phyloP scores from a whole-genome alignment of 371 early-diverging fungal species.

The Mucor plumbeus region DNA sequence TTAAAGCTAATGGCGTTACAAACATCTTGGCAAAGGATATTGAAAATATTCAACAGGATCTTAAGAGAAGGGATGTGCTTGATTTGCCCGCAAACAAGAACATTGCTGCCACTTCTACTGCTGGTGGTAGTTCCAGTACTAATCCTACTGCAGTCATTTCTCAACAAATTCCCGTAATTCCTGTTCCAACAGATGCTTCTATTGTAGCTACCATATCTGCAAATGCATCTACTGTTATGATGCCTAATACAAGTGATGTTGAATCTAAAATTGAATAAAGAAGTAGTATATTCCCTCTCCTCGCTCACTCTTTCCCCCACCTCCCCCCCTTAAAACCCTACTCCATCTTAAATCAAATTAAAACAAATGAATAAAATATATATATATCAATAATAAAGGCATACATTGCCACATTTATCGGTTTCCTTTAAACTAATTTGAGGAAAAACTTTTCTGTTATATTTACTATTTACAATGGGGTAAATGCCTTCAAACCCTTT shows the following conservation, averaged over 20 bases:
- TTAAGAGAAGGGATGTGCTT: constrained; percentile 21
- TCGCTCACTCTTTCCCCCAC: background rate
- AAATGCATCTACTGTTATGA: background rate
- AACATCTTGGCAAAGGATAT: constrained; percentile 31
- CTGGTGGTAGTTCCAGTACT: background rate
- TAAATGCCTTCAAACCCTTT: constrained; percentile 55
- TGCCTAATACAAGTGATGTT: background rate
- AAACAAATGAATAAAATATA: too few relatives aligned
- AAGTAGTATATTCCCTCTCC: background rate
- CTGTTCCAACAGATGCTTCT: background rate
- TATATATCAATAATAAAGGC: background rate
- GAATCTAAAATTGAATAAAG: background rate
- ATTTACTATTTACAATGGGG: constrained; percentile 36
- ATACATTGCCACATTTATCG: background rate
- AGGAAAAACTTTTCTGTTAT: background rate
- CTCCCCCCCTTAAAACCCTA: background rate
- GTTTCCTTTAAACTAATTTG: too few relatives aligned
- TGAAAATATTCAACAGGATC: constrained; percentile 35
- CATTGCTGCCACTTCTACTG: background rate
- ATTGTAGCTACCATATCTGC: background rate
- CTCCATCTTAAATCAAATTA: too few relatives aligned
- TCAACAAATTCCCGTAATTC: background rate
- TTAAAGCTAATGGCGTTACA: constrained; percentile 18
- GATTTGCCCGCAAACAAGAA: background rate
- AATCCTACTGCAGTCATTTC: background rate